Percentiles rank a stretch among this genome's conserved stretches.
Conservation (phyloP, 176 grass and related monocot species). For the Miscanthus lutarioriparius region DNA sequence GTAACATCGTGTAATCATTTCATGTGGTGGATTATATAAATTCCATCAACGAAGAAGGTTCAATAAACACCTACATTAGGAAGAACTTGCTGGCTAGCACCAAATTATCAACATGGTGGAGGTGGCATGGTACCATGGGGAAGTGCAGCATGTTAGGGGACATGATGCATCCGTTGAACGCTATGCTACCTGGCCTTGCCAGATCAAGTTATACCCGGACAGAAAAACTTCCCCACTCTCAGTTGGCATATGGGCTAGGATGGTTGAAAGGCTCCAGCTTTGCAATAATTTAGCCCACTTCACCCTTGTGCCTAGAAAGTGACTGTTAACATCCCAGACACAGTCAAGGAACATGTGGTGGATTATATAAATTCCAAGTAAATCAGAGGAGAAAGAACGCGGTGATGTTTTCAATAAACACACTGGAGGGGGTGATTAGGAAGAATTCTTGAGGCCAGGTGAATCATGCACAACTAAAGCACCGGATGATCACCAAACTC, state of each 20-base stretch:
- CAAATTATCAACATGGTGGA: slow-evolving; percentile 4
- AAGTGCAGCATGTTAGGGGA: slow-evolving; percentile 43
- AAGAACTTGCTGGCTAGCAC: neutral
- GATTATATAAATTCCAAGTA: neutral
- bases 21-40: no score
- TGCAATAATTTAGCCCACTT: no score
- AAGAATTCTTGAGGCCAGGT: neutral
- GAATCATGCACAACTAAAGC: neutral
- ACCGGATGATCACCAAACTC: no score
- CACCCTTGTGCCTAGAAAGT: no score
- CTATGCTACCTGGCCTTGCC: no score
- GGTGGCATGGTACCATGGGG: slow-evolving; percentile 35
- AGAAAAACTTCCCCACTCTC: no score
- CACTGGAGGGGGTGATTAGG: slow-evolving; percentile 1
- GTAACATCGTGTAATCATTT: neutral
- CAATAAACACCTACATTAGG: no score
- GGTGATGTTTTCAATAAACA: neutral
- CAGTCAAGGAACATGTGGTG: neutral
- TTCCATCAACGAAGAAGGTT: no score
- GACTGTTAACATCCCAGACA: neutral
- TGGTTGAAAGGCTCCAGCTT: neutral
- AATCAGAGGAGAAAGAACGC: no score
- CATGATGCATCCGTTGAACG: slow-evolving; percentile 11
- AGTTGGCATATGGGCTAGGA: neutral
- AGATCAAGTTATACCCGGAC: no score